Evolutionary conservation across 73 alveolate genomes (phyloP), one percentile per base, ranked within the genome.

Genomic region (Tetrahymena elliotti): DNA sequence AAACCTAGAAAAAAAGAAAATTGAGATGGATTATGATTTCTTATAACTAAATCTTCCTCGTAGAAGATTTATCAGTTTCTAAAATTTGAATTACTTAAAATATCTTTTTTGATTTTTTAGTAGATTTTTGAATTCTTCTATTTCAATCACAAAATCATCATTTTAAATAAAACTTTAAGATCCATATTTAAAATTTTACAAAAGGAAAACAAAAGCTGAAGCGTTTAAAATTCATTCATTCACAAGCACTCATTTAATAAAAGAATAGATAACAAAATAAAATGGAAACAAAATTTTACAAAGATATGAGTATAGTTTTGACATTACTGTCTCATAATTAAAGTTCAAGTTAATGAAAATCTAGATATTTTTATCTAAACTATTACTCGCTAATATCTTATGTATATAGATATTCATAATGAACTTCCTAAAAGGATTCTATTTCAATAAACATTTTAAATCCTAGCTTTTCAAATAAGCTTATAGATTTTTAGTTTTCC

Each of bases 341-440:
- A 68, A 68, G 16, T 24, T 68, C 12, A 10, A 31, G 88, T 47
- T 47, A 31, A 31, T 68, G 36, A 68, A 68, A 68, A 68, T 68
- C 36, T 68, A 31, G 88, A 10, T 68, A 68, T 31, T 68, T 68
- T 68, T 68, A n/a, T 18, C 36, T 68, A 68, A 68, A 68, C 33
- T 68, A 6, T 16, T 68, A n/a, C 36, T 68, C 34, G 88, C 88
- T 68, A 11, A 68, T 18, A 31, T 68, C 36, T 4, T 68, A 27
- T 4, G 38, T 24, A 31, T 24, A 68, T 27, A 27, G 4, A 31
- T 18, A 68, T 33, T 84, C 35, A 68, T 83, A 94, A 38, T 94
- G 96, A 37, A 94, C 68, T 94, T 94, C 94, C 40, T 82, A 35
- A 94, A 94, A 94, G 37, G 83, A 38, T 16, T 83, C 92, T 27